These are phyloP conservation scores for Agastache rugosa DNA, from an alignment of 257 asterid species.

Conservation along the genomic window DNA sequence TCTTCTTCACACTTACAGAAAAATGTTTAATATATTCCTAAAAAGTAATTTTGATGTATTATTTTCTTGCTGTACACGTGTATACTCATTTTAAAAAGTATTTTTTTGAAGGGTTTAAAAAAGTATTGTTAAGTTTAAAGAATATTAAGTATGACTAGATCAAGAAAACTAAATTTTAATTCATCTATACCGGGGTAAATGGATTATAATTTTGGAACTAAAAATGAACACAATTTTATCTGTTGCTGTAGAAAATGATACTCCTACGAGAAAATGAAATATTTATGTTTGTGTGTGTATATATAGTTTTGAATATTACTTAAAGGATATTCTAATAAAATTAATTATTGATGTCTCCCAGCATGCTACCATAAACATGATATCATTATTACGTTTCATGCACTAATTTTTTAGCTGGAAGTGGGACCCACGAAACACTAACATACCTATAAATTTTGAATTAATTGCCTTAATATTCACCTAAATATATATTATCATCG, in stretches of 20 bases:
- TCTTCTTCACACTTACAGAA: too few relatives aligned
- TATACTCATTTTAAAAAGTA: too few relatives aligned
- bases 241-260: not conserved
- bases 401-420: slow-evolving; percentile 39
- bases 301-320: not conserved
- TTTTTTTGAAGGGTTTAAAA: too few relatives aligned
- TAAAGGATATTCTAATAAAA: not conserved
- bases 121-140: too few relatives aligned
- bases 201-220: too few relatives aligned
- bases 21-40: too few relatives aligned
- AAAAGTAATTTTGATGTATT: too few relatives aligned
- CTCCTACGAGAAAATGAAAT: not conserved
- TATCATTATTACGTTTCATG: slow-evolving; percentile 51
- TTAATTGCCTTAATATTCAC: slow-evolving; percentile 14
- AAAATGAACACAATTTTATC: too few relatives aligned
- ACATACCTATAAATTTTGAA: not conserved
- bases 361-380: slow-evolving; percentile 49
- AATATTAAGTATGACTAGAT: too few relatives aligned
- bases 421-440: slow-evolving; percentile 35
- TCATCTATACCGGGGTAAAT: too few relatives aligned
- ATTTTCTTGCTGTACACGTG: too few relatives aligned
- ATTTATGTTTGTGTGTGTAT: not conserved
- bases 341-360: slow-evolving; percentile 33
- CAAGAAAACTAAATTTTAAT: too few relatives aligned
- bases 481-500: not conserved